These are phyloP conservation scores for Beverwykella pulmonaria DNA, from an alignment of 495 filamentous ascomycete species.

Conservation along the genomic window DNA sequence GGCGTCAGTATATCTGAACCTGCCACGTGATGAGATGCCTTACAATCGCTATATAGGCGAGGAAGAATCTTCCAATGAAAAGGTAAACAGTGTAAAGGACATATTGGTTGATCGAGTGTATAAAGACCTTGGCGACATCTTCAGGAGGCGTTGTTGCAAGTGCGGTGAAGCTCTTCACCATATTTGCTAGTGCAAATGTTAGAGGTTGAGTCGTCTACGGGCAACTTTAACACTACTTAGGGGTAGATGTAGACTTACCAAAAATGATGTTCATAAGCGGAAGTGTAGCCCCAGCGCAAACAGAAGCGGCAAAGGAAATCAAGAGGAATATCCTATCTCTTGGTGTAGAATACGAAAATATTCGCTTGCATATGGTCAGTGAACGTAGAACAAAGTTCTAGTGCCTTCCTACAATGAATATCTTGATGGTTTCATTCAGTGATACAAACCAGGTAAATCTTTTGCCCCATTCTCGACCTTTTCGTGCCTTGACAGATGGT, in stretches of 20 bases:
- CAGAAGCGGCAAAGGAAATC: constrained; percentile 14
- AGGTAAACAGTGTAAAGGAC: constrained; percentile 47
- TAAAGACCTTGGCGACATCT: constrained; percentile 5
- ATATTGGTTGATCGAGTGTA: constrained; percentile 33
- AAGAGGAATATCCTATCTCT: constrained; percentile 3
- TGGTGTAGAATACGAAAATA: constrained; percentile 28
- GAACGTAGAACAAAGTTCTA: background rate
- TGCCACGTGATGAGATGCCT: background rate
- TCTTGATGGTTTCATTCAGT: background rate
- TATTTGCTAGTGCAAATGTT: background rate
- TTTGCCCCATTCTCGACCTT: background rate
- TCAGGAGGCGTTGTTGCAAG: background rate
- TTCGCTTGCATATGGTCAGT: constrained; percentile 15
- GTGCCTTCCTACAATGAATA: constrained; percentile 1
- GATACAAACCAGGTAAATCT: constrained; percentile 1
- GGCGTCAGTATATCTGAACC: background rate
- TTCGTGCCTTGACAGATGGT: background rate
- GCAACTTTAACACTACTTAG: background rate
- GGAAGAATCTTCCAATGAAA: constrained; percentile 45
- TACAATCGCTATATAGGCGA: constrained; percentile 41
- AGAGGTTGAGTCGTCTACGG: no score
- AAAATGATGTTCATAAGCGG: constrained; percentile 36
- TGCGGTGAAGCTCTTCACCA: constrained; percentile 8
- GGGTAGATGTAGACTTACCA: constrained; percentile 37
- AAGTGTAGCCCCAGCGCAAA: constrained; percentile 42